Evolutionary conservation across 2,329 filamentous ascomycete genomes (phyloP).

Genomic region (Aspergillus niger): DNA sequence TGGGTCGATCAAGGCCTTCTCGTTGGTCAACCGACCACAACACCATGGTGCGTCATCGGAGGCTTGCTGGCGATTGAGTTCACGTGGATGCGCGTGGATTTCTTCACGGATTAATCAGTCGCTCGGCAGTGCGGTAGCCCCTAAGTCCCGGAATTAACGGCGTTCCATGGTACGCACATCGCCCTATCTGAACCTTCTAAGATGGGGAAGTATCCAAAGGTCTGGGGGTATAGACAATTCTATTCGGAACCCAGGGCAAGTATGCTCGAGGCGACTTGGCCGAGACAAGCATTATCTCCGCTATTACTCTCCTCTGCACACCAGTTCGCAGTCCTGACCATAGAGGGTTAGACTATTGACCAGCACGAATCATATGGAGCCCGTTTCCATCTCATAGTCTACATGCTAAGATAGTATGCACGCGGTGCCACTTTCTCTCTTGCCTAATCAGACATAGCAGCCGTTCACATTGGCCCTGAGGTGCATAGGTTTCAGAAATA

Average conservation of each 20-base stretch:
- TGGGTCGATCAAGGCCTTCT: neutral
- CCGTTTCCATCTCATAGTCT: neutral
- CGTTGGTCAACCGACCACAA: neutral
- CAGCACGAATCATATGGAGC: neutral
- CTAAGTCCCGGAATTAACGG: neutral
- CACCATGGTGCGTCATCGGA: neutral
- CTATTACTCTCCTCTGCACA: neutral
- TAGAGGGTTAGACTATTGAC: neutral
- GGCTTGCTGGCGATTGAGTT: neutral
- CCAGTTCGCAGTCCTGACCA: neutral
- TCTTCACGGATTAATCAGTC: neutral
- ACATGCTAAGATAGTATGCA: slow-evolving; percentile 2
- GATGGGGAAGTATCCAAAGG: neutral
- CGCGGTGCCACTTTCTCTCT: neutral
- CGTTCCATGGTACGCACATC: neutral
- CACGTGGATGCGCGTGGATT: neutral
- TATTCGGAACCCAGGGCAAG: neutral
- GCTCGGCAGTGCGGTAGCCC: neutral
- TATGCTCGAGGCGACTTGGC: neutral
- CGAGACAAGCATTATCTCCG: neutral
- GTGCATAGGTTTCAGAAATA: slow-evolving; percentile 8
- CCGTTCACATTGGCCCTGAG: slow-evolving; percentile 1
- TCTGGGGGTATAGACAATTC: neutral
- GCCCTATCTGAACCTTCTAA: neutral
- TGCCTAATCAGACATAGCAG: slow-evolving; percentile 4